phyloP scores from a whole-genome alignment of 164 flowering plant genomes.

The Cinnamomum chago region DNA sequence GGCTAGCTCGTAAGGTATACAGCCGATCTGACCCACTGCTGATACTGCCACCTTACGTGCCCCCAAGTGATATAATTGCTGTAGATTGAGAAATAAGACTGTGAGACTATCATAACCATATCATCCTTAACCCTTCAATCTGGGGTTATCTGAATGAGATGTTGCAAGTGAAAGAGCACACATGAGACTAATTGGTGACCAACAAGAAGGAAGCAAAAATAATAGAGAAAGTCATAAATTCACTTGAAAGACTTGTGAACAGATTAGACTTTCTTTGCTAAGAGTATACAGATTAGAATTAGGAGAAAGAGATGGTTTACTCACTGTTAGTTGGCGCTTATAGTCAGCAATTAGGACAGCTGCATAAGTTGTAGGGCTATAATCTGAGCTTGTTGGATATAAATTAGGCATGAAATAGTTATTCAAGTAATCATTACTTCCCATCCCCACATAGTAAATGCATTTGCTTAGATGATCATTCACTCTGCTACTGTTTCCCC shows the following conservation, averaged over 20 bases:
- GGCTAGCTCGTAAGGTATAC: conserved; percentile 86
- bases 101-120: too few relatives aligned
- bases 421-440: conserved; percentile 88
- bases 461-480: conserved; percentile 50
- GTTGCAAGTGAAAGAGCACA: too few relatives aligned
- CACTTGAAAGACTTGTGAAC: not conserved
- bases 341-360: conserved; percentile 62
- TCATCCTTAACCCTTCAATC: too few relatives aligned
- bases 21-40: conserved; percentile 73
- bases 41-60: conserved; percentile 75
- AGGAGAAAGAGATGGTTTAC: not conserved
- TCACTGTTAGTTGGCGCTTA: conserved; percentile 57
- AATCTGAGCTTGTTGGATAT: conserved; percentile 47
- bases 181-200: too few relatives aligned
- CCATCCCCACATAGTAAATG: conserved; percentile 69
- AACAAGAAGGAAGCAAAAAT: too few relatives aligned
- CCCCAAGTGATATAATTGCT: conserved; percentile 63
- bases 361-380: conserved; percentile 49
- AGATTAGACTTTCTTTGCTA: not conserved
- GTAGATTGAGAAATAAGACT: not conserved
- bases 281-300: too few relatives aligned
- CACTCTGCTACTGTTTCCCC: conserved; percentile 39
- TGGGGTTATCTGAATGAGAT: too few relatives aligned
- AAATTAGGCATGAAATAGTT: conserved; percentile 73
- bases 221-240: not conserved